A percentile compares a stretch with the other conserved stretches of the same genome.
Conservation (phyloP, 345 rosid genomes). For the Abelmoschus esculentus region DNA sequence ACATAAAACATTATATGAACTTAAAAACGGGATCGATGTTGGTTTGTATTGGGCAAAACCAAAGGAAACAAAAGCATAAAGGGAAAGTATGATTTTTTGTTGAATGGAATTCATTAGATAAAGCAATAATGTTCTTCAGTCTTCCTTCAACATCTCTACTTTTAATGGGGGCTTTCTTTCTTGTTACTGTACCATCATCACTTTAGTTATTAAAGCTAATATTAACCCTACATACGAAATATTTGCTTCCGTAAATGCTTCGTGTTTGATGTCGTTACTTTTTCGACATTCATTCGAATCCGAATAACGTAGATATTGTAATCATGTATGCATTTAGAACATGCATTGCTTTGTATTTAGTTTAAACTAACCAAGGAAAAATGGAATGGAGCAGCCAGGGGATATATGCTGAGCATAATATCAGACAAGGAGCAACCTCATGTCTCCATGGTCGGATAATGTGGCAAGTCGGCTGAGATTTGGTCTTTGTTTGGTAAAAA, state of each 20-base stretch:
- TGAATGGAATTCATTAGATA: slow-evolving; percentile 24
- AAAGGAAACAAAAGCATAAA: slow-evolving; percentile 34
- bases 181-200: slow-evolving; percentile 13
- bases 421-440: neutral
- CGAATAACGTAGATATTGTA: neutral
- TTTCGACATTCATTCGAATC: neutral
- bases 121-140: slow-evolving; percentile 10
- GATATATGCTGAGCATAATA: neutral
- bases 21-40: neutral
- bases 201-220: neutral
- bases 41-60: slow-evolving; percentile 13
- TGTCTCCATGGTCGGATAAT: slow-evolving; percentile 20
- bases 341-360: no score
- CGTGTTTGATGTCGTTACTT: no score
- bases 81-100: slow-evolving; percentile 19
- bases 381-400: neutral
- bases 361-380: neutral
- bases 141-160: slow-evolving; percentile 36
- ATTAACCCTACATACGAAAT: no score
- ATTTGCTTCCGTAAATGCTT: no score
- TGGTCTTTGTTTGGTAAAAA: slow-evolving; percentile 29
- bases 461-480: slow-evolving; percentile 21
- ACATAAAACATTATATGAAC: neutral
- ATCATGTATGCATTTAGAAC: no score
- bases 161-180: slow-evolving; percentile 23